phyloP scores from a whole-genome alignment of 2,329 filamentous ascomycete species.

The Trematosphaeria pertusa region DNA sequence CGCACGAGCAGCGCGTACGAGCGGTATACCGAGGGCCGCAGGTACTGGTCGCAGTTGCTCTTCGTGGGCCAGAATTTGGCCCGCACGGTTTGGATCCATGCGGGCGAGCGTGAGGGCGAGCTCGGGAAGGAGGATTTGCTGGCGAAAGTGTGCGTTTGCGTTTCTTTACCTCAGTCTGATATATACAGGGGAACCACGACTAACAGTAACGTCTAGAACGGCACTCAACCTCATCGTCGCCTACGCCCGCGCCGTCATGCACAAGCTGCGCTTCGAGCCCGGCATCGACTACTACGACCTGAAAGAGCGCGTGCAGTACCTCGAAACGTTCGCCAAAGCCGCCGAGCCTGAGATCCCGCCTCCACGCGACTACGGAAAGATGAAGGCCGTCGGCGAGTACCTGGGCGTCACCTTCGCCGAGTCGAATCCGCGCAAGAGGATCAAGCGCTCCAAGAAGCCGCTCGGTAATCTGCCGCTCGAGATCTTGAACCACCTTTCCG shows the following conservation, averaged over 20 bases:
- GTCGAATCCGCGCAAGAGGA: slow-evolving; percentile 77
- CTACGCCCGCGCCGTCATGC: slow-evolving; percentile 79
- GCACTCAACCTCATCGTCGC: slow-evolving; percentile 80
- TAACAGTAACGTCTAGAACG: slow-evolving; percentile 51
- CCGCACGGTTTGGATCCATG: slow-evolving; percentile 84
- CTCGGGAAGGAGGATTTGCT: slow-evolving; percentile 71
- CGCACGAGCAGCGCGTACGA: slow-evolving; percentile 80
- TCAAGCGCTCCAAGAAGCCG: slow-evolving; percentile 76
- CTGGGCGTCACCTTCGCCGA: slow-evolving; percentile 78
- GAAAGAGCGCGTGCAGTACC: slow-evolving; percentile 70
- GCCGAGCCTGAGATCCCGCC: slow-evolving; percentile 55
- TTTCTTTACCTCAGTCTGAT: too few species aligned
- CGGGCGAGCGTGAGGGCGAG: slow-evolving; percentile 64
- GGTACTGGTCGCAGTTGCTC: slow-evolving; percentile 66
- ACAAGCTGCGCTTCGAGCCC: slow-evolving; percentile 83
- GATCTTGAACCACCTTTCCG: slow-evolving; percentile 74
- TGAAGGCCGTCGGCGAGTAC: slow-evolving; percentile 73
- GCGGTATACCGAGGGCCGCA: slow-evolving; percentile 66
- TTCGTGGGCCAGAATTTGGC: slow-evolving; percentile 64
- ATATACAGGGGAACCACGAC: not conserved
- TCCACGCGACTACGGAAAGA: slow-evolving; percentile 34
- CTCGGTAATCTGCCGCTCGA: slow-evolving; percentile 85
- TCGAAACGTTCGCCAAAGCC: slow-evolving; percentile 75
- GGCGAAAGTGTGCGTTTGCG: slow-evolving; percentile 63
- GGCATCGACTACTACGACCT: slow-evolving; percentile 80